Conservation (phyloP, 108 stramenopile species). For the Pseudonitzschia multiseries region DNA sequence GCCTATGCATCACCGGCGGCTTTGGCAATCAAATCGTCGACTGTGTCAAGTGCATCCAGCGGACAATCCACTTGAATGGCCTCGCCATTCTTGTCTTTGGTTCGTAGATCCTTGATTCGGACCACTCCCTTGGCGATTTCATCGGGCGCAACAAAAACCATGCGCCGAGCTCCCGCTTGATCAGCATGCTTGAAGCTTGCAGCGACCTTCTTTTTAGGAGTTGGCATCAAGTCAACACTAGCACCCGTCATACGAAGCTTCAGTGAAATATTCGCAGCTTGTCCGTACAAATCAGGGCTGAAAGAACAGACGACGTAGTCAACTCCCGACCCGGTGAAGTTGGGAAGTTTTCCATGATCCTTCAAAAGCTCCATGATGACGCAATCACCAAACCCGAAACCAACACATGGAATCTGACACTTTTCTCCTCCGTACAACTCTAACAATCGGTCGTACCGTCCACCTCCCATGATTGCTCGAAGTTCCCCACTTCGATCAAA, state of each 20-base stretch:
- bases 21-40: conserved; percentile 40
- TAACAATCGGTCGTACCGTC: conserved; percentile 93
- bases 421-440: conserved; percentile 93
- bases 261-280: conserved; percentile 68
- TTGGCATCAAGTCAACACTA: conserved; percentile 89
- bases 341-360: conserved; percentile 79
- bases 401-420: conserved; percentile 87
- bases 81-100: conserved; percentile 56
- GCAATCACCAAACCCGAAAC: conserved; percentile 98
- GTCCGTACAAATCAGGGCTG: conserved; percentile 60
- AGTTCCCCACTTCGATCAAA: conserved; percentile 93
- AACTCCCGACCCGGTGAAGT: conserved; percentile 57
- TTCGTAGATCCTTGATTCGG: conserved; percentile 74
- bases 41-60: conserved; percentile 40
- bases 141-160: conserved; percentile 87
- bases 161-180: conserved; percentile 77
- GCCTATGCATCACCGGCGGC: conserved; percentile 23
- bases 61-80: conserved; percentile 50
- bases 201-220: conserved; percentile 91
- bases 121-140: conserved; percentile 88
- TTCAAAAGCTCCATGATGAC: conserved; percentile 95
- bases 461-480: conserved; percentile 96
- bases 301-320: conserved; percentile 88
- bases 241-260: conserved; percentile 66
- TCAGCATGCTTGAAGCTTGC: conserved; percentile 95